phyloP scores from a whole-genome alignment of 306 rosid species.

The Pueraria montana region DNA sequence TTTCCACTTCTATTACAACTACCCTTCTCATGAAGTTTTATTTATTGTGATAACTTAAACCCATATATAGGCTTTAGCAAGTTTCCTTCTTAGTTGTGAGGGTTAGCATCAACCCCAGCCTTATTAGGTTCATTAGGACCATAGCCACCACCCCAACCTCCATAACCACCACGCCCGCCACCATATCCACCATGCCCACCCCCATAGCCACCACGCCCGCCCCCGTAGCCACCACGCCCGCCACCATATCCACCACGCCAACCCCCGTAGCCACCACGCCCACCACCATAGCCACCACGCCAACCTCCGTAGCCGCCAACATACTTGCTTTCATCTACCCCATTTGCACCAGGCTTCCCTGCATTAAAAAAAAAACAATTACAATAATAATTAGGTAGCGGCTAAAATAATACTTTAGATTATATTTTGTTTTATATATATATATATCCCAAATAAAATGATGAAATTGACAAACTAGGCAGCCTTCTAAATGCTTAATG shows the following conservation, averaged over 20 bases:
- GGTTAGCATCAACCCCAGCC: not conserved
- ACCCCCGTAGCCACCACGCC: too few relatives aligned
- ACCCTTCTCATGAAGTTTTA: not conserved
- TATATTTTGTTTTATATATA: too few relatives aligned
- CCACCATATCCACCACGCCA: not conserved
- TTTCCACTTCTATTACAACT: not conserved
- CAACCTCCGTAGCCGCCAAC: too few relatives aligned
- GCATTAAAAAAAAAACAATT: not conserved
- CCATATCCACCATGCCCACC: not conserved
- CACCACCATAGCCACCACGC: too few relatives aligned
- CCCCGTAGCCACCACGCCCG: too few relatives aligned
- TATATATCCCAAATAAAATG: too few relatives aligned
- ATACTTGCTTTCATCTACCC: constrained; percentile 17
- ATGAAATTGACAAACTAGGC: too few relatives aligned
- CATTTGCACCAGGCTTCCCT: not conserved
- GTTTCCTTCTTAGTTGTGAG: not conserved
- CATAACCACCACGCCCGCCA: not conserved
- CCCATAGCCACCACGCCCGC: not conserved
- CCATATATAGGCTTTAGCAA: not conserved
- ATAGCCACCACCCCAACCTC: not conserved
- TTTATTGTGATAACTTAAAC: not conserved
- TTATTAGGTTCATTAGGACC: not conserved
- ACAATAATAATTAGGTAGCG: not conserved
- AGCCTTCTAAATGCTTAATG: too few relatives aligned
- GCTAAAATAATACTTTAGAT: too few relatives aligned